phyloP scores from a whole-genome alignment of 2,329 filamentous ascomycete genomes.

The Xylariales sp. region DNA sequence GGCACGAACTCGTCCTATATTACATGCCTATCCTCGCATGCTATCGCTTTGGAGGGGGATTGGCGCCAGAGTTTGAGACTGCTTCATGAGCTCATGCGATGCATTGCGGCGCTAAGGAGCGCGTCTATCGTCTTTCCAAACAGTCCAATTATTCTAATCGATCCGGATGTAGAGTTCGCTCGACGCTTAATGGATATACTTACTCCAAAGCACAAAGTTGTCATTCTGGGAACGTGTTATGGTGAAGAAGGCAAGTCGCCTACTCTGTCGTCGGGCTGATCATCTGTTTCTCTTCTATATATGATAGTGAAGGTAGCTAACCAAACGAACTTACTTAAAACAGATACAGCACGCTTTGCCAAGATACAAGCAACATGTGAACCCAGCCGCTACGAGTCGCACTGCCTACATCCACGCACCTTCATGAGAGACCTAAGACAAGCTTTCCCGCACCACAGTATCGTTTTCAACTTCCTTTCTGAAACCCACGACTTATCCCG shows the following conservation, averaged over 20 bases:
- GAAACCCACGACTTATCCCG: conserved; percentile 45
- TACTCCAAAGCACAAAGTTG: conserved; percentile 4
- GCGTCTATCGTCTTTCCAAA: conserved; percentile 18
- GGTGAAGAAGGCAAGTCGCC: conserved; percentile 23
- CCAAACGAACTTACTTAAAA: not conserved
- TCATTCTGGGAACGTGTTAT: conserved; percentile 22
- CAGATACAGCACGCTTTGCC: conserved; percentile 38
- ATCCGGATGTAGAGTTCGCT: conserved; percentile 49
- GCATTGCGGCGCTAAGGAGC: conserved; percentile 38
- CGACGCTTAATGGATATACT: conserved; percentile 45
- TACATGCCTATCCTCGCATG: conserved; percentile 38
- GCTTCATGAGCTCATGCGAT: conserved; percentile 43
- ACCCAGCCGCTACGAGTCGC: conserved; percentile 10
- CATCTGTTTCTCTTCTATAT: not conserved
- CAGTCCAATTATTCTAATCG: conserved; percentile 49
- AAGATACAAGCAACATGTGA: conserved; percentile 31
- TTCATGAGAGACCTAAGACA: conserved; percentile 47
- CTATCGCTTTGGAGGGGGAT: conserved; percentile 33
- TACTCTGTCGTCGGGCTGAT: conserved; percentile 22
- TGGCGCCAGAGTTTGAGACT: conserved; percentile 39
- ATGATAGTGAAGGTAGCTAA: not conserved
- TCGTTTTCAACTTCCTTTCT: conserved; percentile 52
- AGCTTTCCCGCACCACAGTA: conserved; percentile 43
- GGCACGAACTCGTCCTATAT: conserved; percentile 52
- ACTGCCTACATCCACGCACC: conserved; percentile 46